Evolutionary conservation across 2,329 filamentous ascomycete genomes (phyloP).

Genomic region (Aspergillus eucalypticola): DNA sequence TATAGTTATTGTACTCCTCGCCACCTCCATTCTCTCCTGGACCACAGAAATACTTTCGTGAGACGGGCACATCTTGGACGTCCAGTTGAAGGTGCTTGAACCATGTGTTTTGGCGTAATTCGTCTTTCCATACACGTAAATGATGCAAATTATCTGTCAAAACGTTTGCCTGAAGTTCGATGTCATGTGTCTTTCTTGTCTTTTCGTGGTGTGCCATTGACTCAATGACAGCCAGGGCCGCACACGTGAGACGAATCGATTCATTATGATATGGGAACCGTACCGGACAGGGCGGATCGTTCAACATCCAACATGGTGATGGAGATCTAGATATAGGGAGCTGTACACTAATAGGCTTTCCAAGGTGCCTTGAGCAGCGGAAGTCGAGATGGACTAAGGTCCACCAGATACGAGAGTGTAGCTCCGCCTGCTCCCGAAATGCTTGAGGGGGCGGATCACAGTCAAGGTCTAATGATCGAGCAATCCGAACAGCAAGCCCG

Average conservation of each 20-base stretch:
- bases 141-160: not conserved
- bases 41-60: too few species aligned
- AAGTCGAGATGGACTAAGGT: conserved; percentile 22
- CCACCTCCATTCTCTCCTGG: not conserved
- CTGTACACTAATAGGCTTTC: conserved; percentile 18
- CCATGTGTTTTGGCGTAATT: not conserved
- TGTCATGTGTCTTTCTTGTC: not conserved
- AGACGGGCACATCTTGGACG: not conserved
- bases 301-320: not conserved
- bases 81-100: not conserved
- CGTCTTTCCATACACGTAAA: not conserved
- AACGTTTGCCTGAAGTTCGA: not conserved
- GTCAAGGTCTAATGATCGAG: conserved; percentile 20
- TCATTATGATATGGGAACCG: not conserved
- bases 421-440: conserved; percentile 5
- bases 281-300: not conserved
- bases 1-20: not conserved
- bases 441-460: too few species aligned
- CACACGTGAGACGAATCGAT: conserved; percentile 1
- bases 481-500: conserved; percentile 22
- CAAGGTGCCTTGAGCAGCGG: conserved; percentile 21
- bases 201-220: not conserved
- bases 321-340: not conserved
- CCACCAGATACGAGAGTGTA: conserved; percentile 20
- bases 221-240: not conserved